Evolutionary conservation across 1,284 basidiomycete species (phyloP), one percentile per base, ranked within the genome.

Genomic region (Spongispora temasekensis): DNA sequence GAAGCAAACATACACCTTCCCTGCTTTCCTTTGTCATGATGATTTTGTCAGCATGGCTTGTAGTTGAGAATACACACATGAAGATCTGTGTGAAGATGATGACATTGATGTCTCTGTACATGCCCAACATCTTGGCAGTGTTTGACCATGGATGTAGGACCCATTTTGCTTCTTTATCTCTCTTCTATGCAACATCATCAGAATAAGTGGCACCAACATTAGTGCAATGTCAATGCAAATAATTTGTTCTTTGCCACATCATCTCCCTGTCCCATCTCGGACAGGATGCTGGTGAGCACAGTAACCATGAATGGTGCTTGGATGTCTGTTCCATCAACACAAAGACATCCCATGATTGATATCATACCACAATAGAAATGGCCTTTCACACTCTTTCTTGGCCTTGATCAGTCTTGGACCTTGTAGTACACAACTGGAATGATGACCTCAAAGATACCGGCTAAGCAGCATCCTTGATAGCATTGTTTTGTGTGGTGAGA

Each of bases 51-150:
- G 4, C 28, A 53, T 9, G 56, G 57, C 25, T 56, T 53, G 53
- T 67, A 69, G 51, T 71, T 72, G 57, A 69, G 67, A 34, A 69
- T 58, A 25, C 70, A 71, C 4, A 35, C 55, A 13, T 59, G 66
- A 9, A 71, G 58, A 35, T 70, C 65, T 1, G n/a, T n/a, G n/a
- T n/a, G n/a, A n/a, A n/a, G n/a, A n/a, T n/a, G n/a, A n/a, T n/a
- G 2, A 69, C 66, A 19, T 31, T 34, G 13, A 70, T 42, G 9
- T 62, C 44, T n/a, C 58, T 30, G n/a, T 59, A 69, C 40, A 21
- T 25, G 27, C 67, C 61, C 7, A 60, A 34, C 19, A 46, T 6
- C 2, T 40, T 35, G 25, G 5, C 34, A 4, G 23, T 7, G 15
- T 44, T 34, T 4, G 37, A 21, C 2, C 44, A 17, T 28, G 61